phyloP scores from a whole-genome alignment of 2,329 filamentous ascomycete genomes.

The Neonectria punicea region DNA sequence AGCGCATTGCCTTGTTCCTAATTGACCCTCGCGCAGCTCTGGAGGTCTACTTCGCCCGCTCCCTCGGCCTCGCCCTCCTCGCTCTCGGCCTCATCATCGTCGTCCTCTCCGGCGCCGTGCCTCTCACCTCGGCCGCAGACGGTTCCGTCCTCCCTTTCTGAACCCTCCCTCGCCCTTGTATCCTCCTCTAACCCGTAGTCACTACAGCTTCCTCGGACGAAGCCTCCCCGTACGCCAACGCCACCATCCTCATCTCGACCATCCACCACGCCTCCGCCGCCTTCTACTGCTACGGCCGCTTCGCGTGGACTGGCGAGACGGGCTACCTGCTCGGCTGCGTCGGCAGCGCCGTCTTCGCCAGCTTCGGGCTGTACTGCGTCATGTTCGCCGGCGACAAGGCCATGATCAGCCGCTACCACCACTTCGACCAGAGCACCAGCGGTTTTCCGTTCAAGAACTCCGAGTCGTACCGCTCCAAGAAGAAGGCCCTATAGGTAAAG shows the following conservation, averaged over 20 bases:
- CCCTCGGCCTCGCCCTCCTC: conserved; percentile 74
- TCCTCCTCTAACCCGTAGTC: conserved; percentile 10
- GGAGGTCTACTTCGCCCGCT: conserved; percentile 79
- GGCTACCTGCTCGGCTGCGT: conserved; percentile 70
- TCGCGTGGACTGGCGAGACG: conserved; percentile 64
- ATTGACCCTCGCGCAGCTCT: conserved; percentile 50
- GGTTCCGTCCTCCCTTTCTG: conserved; percentile 43
- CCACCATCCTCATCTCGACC: conserved; percentile 73
- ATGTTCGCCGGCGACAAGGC: conserved; percentile 53
- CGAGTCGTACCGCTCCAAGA: conserved; percentile 51
- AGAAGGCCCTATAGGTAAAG: conserved; percentile 46
- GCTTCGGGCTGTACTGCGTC: conserved; percentile 57
- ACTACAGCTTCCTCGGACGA: conserved; percentile 39
- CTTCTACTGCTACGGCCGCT: conserved; percentile 76
- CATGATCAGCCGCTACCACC: conserved; percentile 50
- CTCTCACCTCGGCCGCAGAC: conserved; percentile 64
- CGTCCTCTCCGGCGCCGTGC: conserved; percentile 76
- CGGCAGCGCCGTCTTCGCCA: conserved; percentile 66
- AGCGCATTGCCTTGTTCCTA: background rate
- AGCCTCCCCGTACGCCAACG: conserved; percentile 71
- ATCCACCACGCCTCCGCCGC: conserved; percentile 72
- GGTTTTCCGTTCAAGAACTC: conserved; percentile 53
- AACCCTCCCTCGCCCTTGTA: background rate
- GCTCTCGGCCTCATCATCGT: conserved; percentile 72
- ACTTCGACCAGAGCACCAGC: conserved; percentile 53